Evolutionary conservation across 2,329 filamentous ascomycete species (phyloP).

Genomic region (Colletotrichum acutatum): DNA sequence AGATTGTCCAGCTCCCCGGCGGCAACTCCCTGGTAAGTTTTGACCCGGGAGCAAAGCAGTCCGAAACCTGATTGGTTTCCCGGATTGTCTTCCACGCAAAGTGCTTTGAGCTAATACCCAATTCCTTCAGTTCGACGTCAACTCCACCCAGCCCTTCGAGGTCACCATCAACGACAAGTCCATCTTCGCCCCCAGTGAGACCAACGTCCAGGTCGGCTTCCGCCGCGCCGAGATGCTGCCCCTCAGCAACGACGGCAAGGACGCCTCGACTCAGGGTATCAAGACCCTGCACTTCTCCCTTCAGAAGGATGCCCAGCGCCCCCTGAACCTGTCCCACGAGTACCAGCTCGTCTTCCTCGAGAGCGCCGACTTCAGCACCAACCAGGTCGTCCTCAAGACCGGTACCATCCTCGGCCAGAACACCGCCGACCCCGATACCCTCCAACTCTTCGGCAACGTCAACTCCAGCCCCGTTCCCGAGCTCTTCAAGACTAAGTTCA

Average conservation of each 20-base stretch:
- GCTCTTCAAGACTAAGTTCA: conserved; percentile 63
- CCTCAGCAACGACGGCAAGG: conserved; percentile 60
- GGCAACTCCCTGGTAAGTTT: conserved; percentile 51
- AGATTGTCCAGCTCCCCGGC: conserved; percentile 60
- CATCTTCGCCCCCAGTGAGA: conserved; percentile 64
- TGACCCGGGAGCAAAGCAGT: conserved; percentile 17
- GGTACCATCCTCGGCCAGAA: conserved; percentile 60
- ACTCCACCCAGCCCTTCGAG: conserved; percentile 56
- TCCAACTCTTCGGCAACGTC: conserved; percentile 60
- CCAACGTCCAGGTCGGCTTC: conserved; percentile 67
- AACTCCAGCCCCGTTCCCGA: conserved; percentile 56
- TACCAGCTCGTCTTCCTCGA: conserved; percentile 67
- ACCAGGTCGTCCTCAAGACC: conserved; percentile 66
- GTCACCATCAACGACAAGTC: conserved; percentile 67
- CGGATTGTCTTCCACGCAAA: background rate
- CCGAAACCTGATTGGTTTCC: background rate
- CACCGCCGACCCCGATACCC: conserved; percentile 49
- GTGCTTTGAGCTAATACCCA: background rate
- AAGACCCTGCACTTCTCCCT: conserved; percentile 73
- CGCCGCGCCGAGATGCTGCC: conserved; percentile 68
- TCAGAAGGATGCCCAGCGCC: conserved; percentile 60
- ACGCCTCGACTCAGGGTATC: conserved; percentile 62
- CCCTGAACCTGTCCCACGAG: conserved; percentile 70
- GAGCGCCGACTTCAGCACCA: conserved; percentile 57
- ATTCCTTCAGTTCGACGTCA: conserved; percentile 52